These are phyloP conservation scores for Ogataea sp. DNA, from an alignment of 805 yeast genomes.

Conservation along the genomic window DNA sequence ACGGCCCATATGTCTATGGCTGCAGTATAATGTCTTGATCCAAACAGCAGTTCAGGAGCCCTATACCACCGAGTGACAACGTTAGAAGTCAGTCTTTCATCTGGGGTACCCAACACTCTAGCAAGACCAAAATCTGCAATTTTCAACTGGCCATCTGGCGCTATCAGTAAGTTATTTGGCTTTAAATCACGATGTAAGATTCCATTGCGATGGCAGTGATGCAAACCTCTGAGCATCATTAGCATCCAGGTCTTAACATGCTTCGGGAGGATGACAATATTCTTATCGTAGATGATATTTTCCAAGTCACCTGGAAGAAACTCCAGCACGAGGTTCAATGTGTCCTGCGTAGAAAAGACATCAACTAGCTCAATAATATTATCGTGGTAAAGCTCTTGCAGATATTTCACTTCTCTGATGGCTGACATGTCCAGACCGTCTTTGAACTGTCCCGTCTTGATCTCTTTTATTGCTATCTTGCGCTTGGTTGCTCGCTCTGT, in stretches of 20 bases:
- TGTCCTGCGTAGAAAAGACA: slow-evolving; percentile 61
- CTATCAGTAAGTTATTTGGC: slow-evolving; percentile 81
- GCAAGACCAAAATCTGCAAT: slow-evolving; percentile 98
- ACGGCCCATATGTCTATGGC: slow-evolving; percentile 96
- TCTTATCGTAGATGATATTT: slow-evolving; percentile 73
- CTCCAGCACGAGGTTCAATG: slow-evolving; percentile 83
- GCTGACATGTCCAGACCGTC: slow-evolving; percentile 99
- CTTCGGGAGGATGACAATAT: slow-evolving; percentile 69
- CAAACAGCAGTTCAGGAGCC: slow-evolving; percentile 89
- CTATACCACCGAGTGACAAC: slow-evolving; percentile 98
- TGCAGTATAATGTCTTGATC: slow-evolving; percentile 80
- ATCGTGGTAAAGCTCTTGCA: slow-evolving; percentile 70
- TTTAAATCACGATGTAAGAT: slow-evolving; percentile 89
- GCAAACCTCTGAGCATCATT: slow-evolving; percentile 91
- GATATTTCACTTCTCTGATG: slow-evolving; percentile 80
- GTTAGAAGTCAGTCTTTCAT: slow-evolving; percentile 76
- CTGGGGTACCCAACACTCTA: slow-evolving; percentile 69
- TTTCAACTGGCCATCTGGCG: slow-evolving; percentile 83
- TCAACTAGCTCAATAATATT: slow-evolving; percentile 86
- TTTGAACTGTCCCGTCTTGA: slow-evolving; percentile 87
- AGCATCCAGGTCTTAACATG: slow-evolving; percentile 91
- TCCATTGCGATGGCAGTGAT: slow-evolving; percentile 90
- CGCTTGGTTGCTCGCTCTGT: slow-evolving; percentile 46
- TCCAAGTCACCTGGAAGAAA: slow-evolving; percentile 90
- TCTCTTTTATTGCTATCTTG: slow-evolving; percentile 86